These are phyloP conservation scores for Oryza punctata DNA, from an alignment of 176 grass and related monocot species.

Conservation along the genomic window DNA sequence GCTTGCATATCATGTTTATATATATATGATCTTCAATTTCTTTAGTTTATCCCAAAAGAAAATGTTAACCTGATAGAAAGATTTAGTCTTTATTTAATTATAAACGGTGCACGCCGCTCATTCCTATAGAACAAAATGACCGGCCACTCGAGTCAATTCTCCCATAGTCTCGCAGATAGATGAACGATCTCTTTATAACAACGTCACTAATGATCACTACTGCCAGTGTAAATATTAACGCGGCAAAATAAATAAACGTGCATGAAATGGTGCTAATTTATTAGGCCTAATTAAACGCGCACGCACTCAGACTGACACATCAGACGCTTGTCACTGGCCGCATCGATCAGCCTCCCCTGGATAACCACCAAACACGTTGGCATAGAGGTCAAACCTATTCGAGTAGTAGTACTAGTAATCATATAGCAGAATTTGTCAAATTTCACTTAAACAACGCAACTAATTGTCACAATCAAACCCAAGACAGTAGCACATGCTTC, in stretches of 20 bases:
- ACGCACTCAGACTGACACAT: conserved; percentile 3
- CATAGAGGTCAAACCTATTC: neutral
- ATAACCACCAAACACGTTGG: conserved; percentile 26
- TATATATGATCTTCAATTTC: too few species aligned
- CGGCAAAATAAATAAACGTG: neutral
- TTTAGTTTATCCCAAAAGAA: too few species aligned
- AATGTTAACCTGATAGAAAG: too few species aligned
- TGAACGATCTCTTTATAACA: neutral
- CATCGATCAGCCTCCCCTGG: conserved; percentile 17
- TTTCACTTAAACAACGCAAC: neutral
- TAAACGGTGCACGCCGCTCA: too few species aligned
- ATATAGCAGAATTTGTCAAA: neutral
- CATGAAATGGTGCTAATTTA: neutral
- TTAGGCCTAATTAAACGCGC: neutral
- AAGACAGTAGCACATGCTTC: neutral
- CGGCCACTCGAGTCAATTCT: too few species aligned
- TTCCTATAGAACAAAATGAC: too few species aligned
- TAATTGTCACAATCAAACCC: neutral
- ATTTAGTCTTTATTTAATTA: too few species aligned
- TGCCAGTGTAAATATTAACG: neutral
- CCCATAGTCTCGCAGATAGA: neutral
- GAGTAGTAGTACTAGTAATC: neutral
- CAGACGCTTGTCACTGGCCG: conserved; percentile 23
- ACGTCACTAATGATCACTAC: neutral
- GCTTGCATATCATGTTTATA: too few species aligned